These are phyloP conservation scores for Picea engelmannii DNA, from an alignment of 83 land plant species.

Conservation along the genomic window DNA sequence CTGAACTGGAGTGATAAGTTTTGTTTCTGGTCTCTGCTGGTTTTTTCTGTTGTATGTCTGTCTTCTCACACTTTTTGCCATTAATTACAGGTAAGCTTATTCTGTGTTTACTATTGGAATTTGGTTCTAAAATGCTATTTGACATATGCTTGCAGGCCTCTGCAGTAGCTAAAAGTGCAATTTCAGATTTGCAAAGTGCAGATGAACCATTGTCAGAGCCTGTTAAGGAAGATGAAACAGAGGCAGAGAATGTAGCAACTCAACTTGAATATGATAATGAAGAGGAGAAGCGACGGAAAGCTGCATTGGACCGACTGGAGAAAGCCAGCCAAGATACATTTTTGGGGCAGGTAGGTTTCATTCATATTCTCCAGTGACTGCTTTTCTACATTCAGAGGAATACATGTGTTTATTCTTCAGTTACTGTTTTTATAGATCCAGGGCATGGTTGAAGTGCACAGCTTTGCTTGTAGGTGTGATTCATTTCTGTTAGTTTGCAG, in stretches of 20 bases:
- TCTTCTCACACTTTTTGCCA: background rate
- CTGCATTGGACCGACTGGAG: conserved; percentile 77
- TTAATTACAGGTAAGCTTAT: background rate
- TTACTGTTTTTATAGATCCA: no score
- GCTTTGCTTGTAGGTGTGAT: background rate
- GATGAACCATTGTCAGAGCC: conserved; percentile 32
- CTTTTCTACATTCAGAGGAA: no score
- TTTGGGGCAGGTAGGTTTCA: conserved; percentile 73
- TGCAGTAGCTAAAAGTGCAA: conserved; percentile 69
- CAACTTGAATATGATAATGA: conserved; percentile 46
- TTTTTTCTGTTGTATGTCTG: background rate
- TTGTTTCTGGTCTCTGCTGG: background rate
- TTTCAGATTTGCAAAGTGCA: conserved; percentile 52
- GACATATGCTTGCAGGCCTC: conserved; percentile 53
- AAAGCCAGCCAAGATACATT: conserved; percentile 83
- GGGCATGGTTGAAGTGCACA: no score
- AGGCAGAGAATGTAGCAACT: conserved; percentile 21
- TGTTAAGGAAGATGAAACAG: conserved; percentile 36
- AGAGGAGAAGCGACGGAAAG: conserved; percentile 55
- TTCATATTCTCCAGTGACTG: background rate
- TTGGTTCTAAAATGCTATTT: background rate
- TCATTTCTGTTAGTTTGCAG: conserved; percentile 42
- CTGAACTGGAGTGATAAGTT: background rate
- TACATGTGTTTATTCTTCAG: no score
- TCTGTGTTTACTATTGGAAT: background rate